Base-by-base conservation (phyloP, 495 filamentous ascomycete species). In the Geopyxis carbonaria region DNA sequence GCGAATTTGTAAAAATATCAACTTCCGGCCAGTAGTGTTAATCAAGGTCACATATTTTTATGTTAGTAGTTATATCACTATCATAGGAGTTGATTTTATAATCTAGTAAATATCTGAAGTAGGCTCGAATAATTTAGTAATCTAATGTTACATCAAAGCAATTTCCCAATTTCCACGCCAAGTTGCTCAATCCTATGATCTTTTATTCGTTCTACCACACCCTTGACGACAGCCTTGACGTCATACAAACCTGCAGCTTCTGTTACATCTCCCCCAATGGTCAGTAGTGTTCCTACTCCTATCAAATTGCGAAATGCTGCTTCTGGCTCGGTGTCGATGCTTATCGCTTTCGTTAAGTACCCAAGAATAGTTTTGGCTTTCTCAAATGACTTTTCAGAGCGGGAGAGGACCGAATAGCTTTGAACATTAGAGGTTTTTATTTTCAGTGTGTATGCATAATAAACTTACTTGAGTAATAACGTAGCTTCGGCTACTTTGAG, bases 251-350 rank as follows among this genome's bases (percentile, higher is more conserved):
- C 62, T 22, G 62, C 68, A 8, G 61, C 61, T 40, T 57, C 57
- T 38, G 54, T 59, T 24, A 61, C 64, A 36, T 68, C 70, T 7
- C 56, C 61, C 32, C 62, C 67, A 3, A 73, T 57, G 4, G 59
- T 60, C 13, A 83, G 54, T 19, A 94, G 52, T 21, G 86, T 95
- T 0, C 91, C 91, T 0, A 78, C 50, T 1, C 80, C 81, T 14
- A 93, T 85, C 9, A 94, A 66, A 4, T 74, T 73, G 29, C 91
- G 67, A 59, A 81, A 95, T 19, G 84, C 61, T 6, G 78, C 78
- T 57, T 99, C 91, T 0, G 74, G 70, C 47, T 94, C 87, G 6
- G 61, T 71, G 42, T 81, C 75, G 5, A 57, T 64, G 10, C 58
- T 54, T 2, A 91, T 48, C 2, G 86, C 69, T 34, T 65, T 62